Base-by-base conservation (phyloP, 805 yeast genomes). In the Hanseniaspora pseudoguilliermondii region DNA sequence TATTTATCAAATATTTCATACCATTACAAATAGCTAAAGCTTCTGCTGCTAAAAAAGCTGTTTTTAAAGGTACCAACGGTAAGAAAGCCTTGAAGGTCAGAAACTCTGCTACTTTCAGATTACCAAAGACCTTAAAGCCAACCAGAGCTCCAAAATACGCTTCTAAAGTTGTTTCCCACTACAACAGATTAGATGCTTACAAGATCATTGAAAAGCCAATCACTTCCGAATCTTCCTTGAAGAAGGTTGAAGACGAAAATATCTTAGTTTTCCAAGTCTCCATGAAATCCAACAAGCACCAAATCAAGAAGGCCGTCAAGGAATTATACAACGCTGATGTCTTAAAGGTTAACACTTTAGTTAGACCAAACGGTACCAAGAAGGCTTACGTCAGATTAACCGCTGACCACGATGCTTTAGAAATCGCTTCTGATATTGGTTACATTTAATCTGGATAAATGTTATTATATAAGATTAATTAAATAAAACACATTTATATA, bases 301-400 rank as follows among this genome's bases (percentile, higher is more conserved):
- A 91, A 81, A 93, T 93, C 82, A 91, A 90, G 83, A 79, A 83
- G 71, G 98, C 98, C 66, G 95, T 93, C 71, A 91, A 93, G 84
- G 95, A 89, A 79, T 83, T 93, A 73, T 93, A 91, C 83, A 90
- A 86, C 73, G 97, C 91, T 71, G 97, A 93, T 66, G 93, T 86
- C 67, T 79, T 76, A 71, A 80, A 86, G 77, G 89, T 93, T 73
- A 90, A 93, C 91, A 93, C 98, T 68, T 82, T 93, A 75, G 79
- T 93, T 72, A 88, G 95, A 81, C 97, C 98, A 75, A 90, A 93
- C 78, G 98, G 98, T 77, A 86, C 97, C 81, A 93, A 93, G 88
- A 93, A 93, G 84, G 98, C 98, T 74, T 93, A 85, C 83, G 91
- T 93, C 74, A 88, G 95, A 82, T 86, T 93, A 75, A 88, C 97